These are phyloP conservation scores for Knufia fluminis DNA, from an alignment of 2,329 filamentous ascomycete genomes.

Conservation along the genomic window DNA sequence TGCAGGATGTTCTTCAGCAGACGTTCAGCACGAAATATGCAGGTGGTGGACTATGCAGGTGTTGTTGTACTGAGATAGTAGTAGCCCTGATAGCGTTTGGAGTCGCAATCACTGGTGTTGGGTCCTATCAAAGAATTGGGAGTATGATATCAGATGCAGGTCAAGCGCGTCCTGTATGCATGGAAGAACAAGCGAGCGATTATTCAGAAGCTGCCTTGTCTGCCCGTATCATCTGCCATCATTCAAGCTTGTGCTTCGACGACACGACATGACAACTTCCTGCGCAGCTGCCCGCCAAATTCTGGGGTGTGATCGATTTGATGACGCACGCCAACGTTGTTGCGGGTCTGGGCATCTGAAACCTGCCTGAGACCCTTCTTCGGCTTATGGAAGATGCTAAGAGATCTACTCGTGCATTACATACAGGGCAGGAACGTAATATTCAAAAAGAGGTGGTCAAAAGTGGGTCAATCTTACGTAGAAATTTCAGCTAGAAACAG, in stretches of 20 bases:
- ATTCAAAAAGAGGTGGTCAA: too few relatives aligned
- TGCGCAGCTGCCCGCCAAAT: not conserved
- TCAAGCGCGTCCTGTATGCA: not conserved
- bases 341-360: not conserved
- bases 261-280: not conserved
- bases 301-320: not conserved
- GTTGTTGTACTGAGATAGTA: too few relatives aligned
- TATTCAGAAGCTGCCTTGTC: not conserved
- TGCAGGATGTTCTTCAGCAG: not conserved
- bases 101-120: too few relatives aligned
- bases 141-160: conserved; percentile 5
- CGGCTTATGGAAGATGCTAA: too few relatives aligned
- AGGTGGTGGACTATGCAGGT: too few relatives aligned
- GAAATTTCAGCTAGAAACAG: too few relatives aligned
- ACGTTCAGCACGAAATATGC: not conserved
- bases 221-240: conserved; percentile 4
- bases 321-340: not conserved
- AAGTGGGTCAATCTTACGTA: too few relatives aligned
- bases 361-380: too few relatives aligned
- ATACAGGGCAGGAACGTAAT: too few relatives aligned
- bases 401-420: too few relatives aligned
- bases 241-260: not conserved
- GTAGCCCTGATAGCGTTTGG: too few relatives aligned
- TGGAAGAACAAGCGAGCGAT: not conserved
- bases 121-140: not conserved